Evolutionary conservation across 2,329 filamentous ascomycete species (phyloP), one percentile per base, ranked within the genome.

Genomic region (Pseudogymnoascus sp.): DNA sequence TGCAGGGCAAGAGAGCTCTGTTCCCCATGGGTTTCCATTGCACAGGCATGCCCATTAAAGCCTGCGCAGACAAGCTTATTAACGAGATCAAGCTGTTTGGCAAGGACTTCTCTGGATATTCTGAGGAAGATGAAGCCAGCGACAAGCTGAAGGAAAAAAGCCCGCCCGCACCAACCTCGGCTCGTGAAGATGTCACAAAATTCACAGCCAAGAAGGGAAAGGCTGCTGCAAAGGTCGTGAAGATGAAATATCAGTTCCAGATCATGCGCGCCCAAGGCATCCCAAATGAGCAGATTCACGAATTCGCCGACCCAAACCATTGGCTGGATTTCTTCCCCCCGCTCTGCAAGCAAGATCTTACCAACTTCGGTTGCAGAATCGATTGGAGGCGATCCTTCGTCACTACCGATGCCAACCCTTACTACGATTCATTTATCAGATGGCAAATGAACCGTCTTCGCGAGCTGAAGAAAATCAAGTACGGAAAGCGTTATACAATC

Each of bases 21-120:
- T 97, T 95, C 75, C 95, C 95, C 64, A 88, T 95, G 73, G 95
- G 93, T 34, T 99, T 92, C 80, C 95, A 99, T 81, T 91, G 89
- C 78, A 97, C 93, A 0, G 95, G 95, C 70, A 96, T 99, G 89
- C 92, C 93, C 53, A 99, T 99, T 81, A 97, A 97, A 78, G 93
- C 95, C 5, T 96, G 91, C 72, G 92, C 95, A 62, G 93, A 99
- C 81, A 97, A 97, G 81, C 85, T 99, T 53, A 86, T 89, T 64
- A 87, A 91, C 66, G 95, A 99, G 78, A 88, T 97, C 63, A 86
- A 90, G 77, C 81, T 89, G 78, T 99, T 97, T 72, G 95, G 95
- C 21, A 79, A 89, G 73, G 87, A 92, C 72, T 97, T 97, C 67
- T 88, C 93, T 72, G 81, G 83, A 56, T 96, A 91, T 76, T 81